These are phyloP conservation scores for Saxophila tyrrhenica DNA, from an alignment of 495 filamentous ascomycete species.

Conservation along the genomic window DNA sequence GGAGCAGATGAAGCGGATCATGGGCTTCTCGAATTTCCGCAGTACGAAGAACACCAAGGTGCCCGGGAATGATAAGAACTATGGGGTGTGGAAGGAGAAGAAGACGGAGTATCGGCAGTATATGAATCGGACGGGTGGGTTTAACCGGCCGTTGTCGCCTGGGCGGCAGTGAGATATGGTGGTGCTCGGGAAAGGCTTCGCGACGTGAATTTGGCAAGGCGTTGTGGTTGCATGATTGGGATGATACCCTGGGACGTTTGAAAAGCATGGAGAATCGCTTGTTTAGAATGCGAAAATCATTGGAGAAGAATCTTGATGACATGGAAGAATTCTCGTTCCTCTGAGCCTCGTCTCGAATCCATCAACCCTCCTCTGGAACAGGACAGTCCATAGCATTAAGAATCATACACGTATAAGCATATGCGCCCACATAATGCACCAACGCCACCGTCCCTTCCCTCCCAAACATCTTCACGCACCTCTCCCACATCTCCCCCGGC, in stretches of 20 bases:
- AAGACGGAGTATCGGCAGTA: slow-evolving; percentile 94
- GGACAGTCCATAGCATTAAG: slow-evolving; percentile 15
- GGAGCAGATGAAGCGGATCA: slow-evolving; percentile 63
- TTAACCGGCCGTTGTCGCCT: slow-evolving; percentile 82
- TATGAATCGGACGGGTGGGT: slow-evolving; percentile 95
- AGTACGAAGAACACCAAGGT: slow-evolving; percentile 88
- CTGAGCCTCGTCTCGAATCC: too few relatives aligned
- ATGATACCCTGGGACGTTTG: too few relatives aligned
- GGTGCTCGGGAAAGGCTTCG: not conserved
- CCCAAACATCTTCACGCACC: slow-evolving; percentile 4
- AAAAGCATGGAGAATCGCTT: too few relatives aligned
- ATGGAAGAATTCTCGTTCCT: too few relatives aligned
- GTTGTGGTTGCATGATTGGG: not conserved
- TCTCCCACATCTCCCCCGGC: slow-evolving; percentile 8
- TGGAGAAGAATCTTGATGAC: too few relatives aligned
- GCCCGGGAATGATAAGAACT: slow-evolving; percentile 70
- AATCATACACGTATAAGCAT: slow-evolving; percentile 15
- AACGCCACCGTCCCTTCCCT: slow-evolving; percentile 11
- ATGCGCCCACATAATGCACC: slow-evolving; percentile 13
- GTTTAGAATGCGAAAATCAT: too few relatives aligned
- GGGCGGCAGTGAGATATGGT: slow-evolving; percentile 14
- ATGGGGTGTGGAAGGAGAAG: slow-evolving; percentile 83
- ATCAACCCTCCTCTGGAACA: slow-evolving; percentile 2
- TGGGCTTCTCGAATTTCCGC: slow-evolving; percentile 81
- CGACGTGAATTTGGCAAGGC: not conserved